Evolutionary conservation across 2,329 filamentous ascomycete genomes (phyloP), one percentile per base, ranked within the genome.

Genomic region (Paecilomyces formosus): DNA sequence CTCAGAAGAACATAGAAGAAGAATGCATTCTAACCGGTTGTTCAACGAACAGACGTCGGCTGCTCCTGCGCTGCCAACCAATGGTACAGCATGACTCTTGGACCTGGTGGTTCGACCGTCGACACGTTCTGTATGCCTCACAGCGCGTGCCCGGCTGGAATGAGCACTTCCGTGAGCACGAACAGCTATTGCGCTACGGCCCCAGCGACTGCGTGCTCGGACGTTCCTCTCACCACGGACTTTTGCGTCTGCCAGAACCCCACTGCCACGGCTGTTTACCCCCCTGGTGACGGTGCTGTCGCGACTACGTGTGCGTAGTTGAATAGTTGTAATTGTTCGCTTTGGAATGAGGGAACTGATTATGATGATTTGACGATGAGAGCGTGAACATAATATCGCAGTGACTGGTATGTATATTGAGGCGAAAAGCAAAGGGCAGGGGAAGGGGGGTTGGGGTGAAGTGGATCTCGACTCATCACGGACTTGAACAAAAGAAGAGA

Each of bases 71-170:
- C 63, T 3, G 11, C 31, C 2, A 56, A 65, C 53, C 61, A 68
- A 58, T 69, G 62, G 62, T 66, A 68, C 54, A 68, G 66, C 53
- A 58, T 61, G 58, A 60, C 62, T 1, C 52, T 57, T 18, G 55
- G 55, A 1, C 53, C 58, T 2, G 64, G 58, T 3, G 11, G 31
- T 1, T 60, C 61, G 2, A 45, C 30, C 11, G 31, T 62, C 7
- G 60, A 68, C 7, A 66, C 57, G 1, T 69, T 62, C 58, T 69
- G 67, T 54, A 67, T 69, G 66, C 66, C 65, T 0, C 54, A 62
- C 31, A 59, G 54, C 18, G 60, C 50, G 11, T 69, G 67, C 54
- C 65, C 66, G 24, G 56, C 59, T 3, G 67, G 65, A 7, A 68
- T 69, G 65, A 67, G 59, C 1, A 66, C 63, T 22, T 66, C 61